Conservation (phyloP, 176 grass and related monocot genomes). For the Rhynchospora tenuis region DNA sequence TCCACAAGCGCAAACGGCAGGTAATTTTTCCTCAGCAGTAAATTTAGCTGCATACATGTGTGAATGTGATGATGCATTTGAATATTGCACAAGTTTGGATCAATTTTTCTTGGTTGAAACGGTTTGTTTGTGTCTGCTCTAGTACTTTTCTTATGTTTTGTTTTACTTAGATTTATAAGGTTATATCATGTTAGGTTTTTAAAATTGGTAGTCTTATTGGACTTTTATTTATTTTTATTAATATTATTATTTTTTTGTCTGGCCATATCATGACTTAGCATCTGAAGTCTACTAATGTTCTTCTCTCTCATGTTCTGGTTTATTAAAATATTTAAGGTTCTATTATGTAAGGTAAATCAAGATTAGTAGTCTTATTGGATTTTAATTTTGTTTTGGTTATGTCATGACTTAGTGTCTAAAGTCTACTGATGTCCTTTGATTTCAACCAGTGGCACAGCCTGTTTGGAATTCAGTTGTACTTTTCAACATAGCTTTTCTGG, state of each 20-base stretch:
- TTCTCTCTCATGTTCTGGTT: too few relatives aligned
- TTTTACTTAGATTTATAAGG: neutral
- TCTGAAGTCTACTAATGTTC: too few relatives aligned
- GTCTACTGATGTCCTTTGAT: neutral
- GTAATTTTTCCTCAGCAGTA: neutral
- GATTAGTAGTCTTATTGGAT: too few relatives aligned
- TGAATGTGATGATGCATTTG: neutral
- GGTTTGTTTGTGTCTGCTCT: neutral
- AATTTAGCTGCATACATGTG: neutral
- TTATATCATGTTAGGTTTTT: neutral
- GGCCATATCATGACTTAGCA: neutral
- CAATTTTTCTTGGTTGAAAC: neutral
- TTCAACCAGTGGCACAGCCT: neutral
- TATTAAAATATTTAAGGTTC: too few relatives aligned
- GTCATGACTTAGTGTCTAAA: neutral
- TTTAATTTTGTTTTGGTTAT: too few relatives aligned
- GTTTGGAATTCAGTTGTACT: neutral
- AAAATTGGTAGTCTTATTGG: neutral
- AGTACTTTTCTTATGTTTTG: neutral
- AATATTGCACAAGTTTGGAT: neutral
- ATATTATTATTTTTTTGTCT: too few relatives aligned
- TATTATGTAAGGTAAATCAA: too few relatives aligned
- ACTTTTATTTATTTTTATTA: neutral
- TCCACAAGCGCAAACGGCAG: conserved; percentile 83
- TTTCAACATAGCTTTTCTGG: neutral